These are phyloP conservation scores for Roridomyces roridus DNA, from an alignment of 768 basidiomycete genomes.

Conservation along the genomic window DNA sequence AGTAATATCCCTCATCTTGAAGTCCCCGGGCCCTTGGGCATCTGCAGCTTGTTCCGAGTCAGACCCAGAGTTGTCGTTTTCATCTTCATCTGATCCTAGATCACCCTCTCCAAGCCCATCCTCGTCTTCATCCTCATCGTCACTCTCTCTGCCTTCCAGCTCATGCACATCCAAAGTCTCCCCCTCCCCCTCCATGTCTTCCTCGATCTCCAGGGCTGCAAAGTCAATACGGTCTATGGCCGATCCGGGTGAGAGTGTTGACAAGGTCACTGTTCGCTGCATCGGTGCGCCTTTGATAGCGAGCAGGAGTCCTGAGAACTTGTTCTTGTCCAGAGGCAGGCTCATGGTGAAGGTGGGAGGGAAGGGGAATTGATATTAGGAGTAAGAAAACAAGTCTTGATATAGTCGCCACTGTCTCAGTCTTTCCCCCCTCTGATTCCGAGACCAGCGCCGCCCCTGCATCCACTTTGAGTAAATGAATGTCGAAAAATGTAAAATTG, in stretches of 20 bases:
- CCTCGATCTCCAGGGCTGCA: constrained; percentile 6
- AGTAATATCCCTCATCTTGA: not conserved
- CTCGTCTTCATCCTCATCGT: not conserved
- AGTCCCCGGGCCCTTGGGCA: constrained; percentile 12
- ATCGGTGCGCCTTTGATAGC: not conserved
- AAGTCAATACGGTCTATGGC: not conserved
- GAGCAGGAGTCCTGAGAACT: constrained; percentile 2
- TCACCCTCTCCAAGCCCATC: not conserved
- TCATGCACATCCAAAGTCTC: not conserved
- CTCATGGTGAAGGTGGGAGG: not conserved
- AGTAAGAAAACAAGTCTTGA: constrained; percentile 3
- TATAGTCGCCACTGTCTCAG: not conserved
- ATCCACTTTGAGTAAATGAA: too few relatives aligned
- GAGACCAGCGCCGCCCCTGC: constrained; percentile 5
- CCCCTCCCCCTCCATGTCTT: constrained; percentile 18
- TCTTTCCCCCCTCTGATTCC: constrained; percentile 6
- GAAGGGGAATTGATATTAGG: constrained; percentile 4
- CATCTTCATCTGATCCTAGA: not conserved
- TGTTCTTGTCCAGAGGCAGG: not conserved
- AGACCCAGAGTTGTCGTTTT: too few relatives aligned
- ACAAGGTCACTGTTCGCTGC: too few relatives aligned
- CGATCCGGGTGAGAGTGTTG: not conserved
- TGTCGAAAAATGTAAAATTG: not conserved
- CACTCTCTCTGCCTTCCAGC: not conserved
- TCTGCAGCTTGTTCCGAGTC: not conserved